Percentiles rank a stretch among this genome's conserved stretches.
phyloP scores from a whole-genome alignment of 352 stramenopile species.

The Phytophthora hibernalis region DNA sequence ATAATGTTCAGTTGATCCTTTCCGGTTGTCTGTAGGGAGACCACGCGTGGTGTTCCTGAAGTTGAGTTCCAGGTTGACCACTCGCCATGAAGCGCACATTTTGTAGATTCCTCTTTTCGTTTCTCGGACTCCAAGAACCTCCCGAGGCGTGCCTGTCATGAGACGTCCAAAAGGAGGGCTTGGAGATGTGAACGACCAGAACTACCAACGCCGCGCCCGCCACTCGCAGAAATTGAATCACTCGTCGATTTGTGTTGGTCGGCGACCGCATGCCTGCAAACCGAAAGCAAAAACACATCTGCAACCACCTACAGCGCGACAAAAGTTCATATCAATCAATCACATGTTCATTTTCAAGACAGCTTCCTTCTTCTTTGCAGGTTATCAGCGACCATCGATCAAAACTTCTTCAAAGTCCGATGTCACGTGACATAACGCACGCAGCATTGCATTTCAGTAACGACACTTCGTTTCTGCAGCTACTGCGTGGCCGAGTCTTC shows the following conservation, averaged over 20 bases:
- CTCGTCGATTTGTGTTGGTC: neutral
- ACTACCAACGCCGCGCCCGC: conserved; percentile 5
- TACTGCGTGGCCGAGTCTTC: conserved; percentile 40
- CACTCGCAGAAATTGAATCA: conserved; percentile 23
- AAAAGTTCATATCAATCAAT: conserved; percentile 22
- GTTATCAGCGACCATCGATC: conserved; percentile 29
- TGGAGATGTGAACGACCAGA: neutral
- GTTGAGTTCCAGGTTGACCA: neutral
- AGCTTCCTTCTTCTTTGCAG: conserved; percentile 5
- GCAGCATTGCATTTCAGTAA: conserved; percentile 6
- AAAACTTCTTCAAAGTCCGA: conserved; percentile 9
- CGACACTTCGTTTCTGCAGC: neutral
- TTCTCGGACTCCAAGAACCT: neutral
- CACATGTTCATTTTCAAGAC: conserved; percentile 1
- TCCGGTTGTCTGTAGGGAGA: neutral
- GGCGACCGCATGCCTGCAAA: conserved; percentile 11
- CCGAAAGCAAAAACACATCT: neutral
- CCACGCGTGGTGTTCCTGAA: conserved; percentile 4
- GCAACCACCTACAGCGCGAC: too few relatives aligned
- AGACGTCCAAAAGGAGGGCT: neutral
- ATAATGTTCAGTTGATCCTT: neutral
- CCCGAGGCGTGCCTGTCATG: neutral
- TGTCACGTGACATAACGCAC: conserved; percentile 13
- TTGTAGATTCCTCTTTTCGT: conserved; percentile 4
- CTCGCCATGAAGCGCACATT: neutral